These are phyloP conservation scores for Daldinia caldariorum DNA, from an alignment of 495 filamentous ascomycete genomes.

Conservation along the genomic window DNA sequence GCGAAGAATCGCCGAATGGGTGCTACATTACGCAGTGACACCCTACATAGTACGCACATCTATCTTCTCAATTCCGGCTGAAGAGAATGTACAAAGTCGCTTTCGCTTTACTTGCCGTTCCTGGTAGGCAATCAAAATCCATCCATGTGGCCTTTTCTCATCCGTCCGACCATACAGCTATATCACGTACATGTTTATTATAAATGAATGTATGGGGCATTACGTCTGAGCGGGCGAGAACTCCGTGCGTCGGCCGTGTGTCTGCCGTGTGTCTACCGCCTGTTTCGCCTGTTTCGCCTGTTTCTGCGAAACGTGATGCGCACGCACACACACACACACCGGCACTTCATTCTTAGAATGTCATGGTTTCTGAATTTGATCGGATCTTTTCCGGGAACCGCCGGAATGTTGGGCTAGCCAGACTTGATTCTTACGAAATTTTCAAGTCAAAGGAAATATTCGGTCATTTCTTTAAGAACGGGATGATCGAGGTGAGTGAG, in stretches of 20 bases:
- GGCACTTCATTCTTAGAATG: conserved; percentile 36
- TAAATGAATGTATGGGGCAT: neutral
- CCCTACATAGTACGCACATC: conserved; percentile 29
- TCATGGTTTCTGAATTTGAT: conserved; percentile 24
- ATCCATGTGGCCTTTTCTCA: conserved; percentile 27
- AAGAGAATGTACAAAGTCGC: conserved; percentile 19
- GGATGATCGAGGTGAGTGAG: neutral
- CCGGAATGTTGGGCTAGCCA: conserved; percentile 24
- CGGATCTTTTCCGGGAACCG: conserved; percentile 24
- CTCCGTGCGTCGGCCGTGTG: conserved; percentile 7
- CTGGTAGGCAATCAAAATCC: conserved; percentile 29
- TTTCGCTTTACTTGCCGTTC: conserved; percentile 25
- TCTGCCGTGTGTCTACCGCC: too few species aligned
- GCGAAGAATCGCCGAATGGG: conserved; percentile 16
- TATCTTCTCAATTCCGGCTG: conserved; percentile 33
- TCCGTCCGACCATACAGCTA: neutral
- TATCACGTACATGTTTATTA: conserved; percentile 3
- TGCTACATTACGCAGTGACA: conserved; percentile 21
- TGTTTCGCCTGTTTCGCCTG: too few species aligned
- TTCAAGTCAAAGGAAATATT: conserved; percentile 2
- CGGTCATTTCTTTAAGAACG: conserved; percentile 34
- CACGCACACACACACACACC: neutral
- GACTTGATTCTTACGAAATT: neutral
- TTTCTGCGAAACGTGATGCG: conserved; percentile 17
- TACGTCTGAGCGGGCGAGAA: neutral